A percentile compares a stretch with the other conserved stretches of the same genome.
Evolutionary conservation across 2,329 filamentous ascomycete genomes (phyloP).

Genomic region (Nemania sp.): DNA sequence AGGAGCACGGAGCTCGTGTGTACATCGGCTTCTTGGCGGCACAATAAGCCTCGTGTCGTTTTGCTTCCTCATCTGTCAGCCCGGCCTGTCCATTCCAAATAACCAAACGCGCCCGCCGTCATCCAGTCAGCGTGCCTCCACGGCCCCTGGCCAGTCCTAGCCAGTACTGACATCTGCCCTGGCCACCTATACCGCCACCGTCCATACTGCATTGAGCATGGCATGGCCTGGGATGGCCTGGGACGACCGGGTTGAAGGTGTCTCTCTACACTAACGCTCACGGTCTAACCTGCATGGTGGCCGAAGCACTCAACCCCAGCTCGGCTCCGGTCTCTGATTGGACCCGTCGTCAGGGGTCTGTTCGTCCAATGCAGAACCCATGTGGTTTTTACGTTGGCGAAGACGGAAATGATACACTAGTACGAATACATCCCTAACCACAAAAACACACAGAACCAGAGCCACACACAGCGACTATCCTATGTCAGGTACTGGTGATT

Average conservation of each 20-base stretch:
- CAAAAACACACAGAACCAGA: too few species aligned
- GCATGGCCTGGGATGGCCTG: slow-evolving; percentile 9
- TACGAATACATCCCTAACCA: too few species aligned
- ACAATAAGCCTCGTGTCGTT: slow-evolving; percentile 27
- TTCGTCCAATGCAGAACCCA: slow-evolving; percentile 13
- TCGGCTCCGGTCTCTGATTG: slow-evolving; percentile 15
- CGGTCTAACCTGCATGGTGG: slow-evolving; percentile 10
- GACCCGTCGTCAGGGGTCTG: slow-evolving; percentile 15
- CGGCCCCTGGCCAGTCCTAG: neutral
- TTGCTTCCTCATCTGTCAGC: slow-evolving; percentile 23
- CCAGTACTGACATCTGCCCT: slow-evolving; percentile 4
- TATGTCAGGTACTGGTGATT: too few species aligned
- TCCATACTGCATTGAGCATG: slow-evolving; percentile 17
- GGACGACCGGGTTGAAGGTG: too few species aligned
- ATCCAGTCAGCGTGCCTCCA: slow-evolving; percentile 22
- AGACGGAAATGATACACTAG: neutral
- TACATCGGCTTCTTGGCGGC: slow-evolving; percentile 22
- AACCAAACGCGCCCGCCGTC: slow-evolving; percentile 5
- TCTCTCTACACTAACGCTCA: slow-evolving; percentile 17
- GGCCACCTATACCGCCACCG: slow-evolving; percentile 1
- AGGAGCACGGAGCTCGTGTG: slow-evolving; percentile 20
- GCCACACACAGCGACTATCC: too few species aligned
- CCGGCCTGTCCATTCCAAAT: slow-evolving; percentile 28
- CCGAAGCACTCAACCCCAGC: slow-evolving; percentile 8
- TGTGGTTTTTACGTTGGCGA: slow-evolving; percentile 9